These are phyloP conservation scores for Cymbopogon flexuosus DNA, from an alignment of 202 grass and related monocot genomes.

Conservation along the genomic window DNA sequence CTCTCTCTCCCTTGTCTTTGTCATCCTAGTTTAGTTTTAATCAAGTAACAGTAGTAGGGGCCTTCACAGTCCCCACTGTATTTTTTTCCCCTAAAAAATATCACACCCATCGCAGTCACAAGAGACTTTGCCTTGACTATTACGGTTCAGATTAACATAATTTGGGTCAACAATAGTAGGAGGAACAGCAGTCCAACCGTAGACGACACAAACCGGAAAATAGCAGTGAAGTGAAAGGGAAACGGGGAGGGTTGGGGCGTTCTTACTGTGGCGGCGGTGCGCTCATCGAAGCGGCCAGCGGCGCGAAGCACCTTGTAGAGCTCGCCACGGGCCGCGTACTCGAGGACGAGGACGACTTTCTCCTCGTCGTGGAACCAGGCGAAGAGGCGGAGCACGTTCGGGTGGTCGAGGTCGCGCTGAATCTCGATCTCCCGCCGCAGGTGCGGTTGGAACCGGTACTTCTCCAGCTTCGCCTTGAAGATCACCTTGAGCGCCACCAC, in stretches of 20 bases:
- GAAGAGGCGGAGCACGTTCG: constrained; percentile 91
- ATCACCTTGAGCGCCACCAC: constrained; percentile 81
- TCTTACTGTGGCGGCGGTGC: constrained; percentile 64
- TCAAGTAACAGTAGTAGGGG: background rate
- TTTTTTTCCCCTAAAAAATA: background rate
- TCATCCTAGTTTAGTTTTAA: background rate
- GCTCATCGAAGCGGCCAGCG: constrained; percentile 60
- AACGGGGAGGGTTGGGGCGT: background rate
- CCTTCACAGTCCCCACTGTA: too few species aligned
- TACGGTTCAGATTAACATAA: background rate
- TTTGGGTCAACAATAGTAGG: background rate
- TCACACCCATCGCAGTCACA: background rate
- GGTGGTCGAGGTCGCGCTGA: constrained; percentile 72
- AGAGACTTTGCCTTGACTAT: background rate
- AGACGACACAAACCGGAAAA: background rate
- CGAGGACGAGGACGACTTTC: constrained; percentile 71
- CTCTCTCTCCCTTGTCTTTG: background rate
- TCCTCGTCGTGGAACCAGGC: constrained; percentile 82
- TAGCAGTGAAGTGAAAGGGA: background rate
- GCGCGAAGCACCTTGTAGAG: constrained; percentile 75
- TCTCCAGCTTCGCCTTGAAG: constrained; percentile 75
- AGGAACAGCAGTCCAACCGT: background rate
- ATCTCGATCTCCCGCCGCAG: constrained; percentile 84
- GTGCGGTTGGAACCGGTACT: constrained; percentile 72
- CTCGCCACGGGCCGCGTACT: constrained; percentile 68